Evolutionary conservation across 129 eudicot genomes (phyloP), one percentile per base, ranked within the genome.

Genomic region (Lonicera japonica): DNA sequence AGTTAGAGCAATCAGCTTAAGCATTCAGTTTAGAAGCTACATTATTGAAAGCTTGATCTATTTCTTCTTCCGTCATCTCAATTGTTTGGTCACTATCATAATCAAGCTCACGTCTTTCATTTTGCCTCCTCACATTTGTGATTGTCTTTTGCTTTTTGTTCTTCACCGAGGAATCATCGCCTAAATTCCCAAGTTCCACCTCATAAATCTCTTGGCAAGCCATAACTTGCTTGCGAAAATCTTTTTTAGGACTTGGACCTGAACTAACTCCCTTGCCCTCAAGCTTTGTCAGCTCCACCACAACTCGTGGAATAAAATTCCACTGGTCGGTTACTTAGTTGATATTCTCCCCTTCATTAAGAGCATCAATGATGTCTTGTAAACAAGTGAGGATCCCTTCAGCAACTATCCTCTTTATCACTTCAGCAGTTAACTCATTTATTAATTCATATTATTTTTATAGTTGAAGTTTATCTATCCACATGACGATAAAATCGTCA

Each of bases 351-450:
- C 83, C 86, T 55, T 89, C 71, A 24, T 85, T 70, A 41, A 89
- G 90, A 73, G 81, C 69, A 73, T 82, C 86, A 56, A 89, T 73
- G 51, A 95, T 81, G 48, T 89, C 96, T 39, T 89, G 96, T 59
- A 89, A 80, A 73, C 94, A 89, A 46, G 90, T 89, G 53, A 89
- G 70, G 70, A 89, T 82, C 58, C 96, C 95, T 78, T 82, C 90
- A 36, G 95, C 86, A 66, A 95, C 95, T 76, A 89, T 70, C 68
- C 75, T 82, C 74, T 77, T 73, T 51, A 85, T 82, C 66, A 82
- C 96, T n/a, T n/a, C n/a, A n/a, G n/a, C n/a, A n/a, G n/a, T n/a
- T n/a, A n/a, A n/a, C n/a, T n/a, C n/a, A n/a, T n/a, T n/a, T n/a
- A n/a, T n/a, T n/a, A n/a, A n/a, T n/a, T n/a, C n/a, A n/a, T n/a